Evolutionary conservation across 805 yeast species (phyloP).

Genomic region (Ogataea ganodermae): DNA sequence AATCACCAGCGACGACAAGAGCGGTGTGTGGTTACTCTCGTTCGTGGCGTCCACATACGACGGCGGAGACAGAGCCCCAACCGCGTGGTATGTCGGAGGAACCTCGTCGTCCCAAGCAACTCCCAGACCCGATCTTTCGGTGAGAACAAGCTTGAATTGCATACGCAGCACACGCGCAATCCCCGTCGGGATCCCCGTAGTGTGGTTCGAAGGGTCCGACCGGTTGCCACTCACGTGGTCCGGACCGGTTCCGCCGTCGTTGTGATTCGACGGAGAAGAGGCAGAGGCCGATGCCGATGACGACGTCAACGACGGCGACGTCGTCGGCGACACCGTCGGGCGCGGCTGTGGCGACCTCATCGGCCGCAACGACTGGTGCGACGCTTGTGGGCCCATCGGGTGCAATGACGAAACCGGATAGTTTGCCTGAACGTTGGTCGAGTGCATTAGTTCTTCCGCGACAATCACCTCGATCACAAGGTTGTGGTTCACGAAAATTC

Average conservation of each 20-base stretch:
- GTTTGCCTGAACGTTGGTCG: slow-evolving; percentile 23
- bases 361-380: not conserved
- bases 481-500: slow-evolving; percentile 74
- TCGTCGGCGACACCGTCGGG: not conserved
- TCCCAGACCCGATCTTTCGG: slow-evolving; percentile 93
- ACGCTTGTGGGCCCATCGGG: slow-evolving; percentile 10
- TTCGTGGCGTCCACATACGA: slow-evolving; percentile 51
- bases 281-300: slow-evolving; percentile 11
- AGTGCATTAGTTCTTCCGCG: slow-evolving; percentile 78
- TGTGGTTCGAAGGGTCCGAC: slow-evolving; percentile 30
- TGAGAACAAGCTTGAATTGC: slow-evolving; percentile 83
- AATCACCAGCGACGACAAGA: slow-evolving; percentile 24
- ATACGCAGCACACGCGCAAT: slow-evolving; percentile 91
- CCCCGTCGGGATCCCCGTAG: slow-evolving; percentile 82
- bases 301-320: slow-evolving; percentile 6
- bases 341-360: slow-evolving; percentile 24
- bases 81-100: slow-evolving; percentile 92
- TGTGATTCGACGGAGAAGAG: too few species aligned
- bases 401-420: slow-evolving; percentile 23
- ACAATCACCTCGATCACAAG: slow-evolving; percentile 87
- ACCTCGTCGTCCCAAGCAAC: slow-evolving; percentile 99
- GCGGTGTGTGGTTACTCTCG: slow-evolving; percentile 17
- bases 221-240: slow-evolving; percentile 32
- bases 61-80: slow-evolving; percentile 84
- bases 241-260: slow-evolving; percentile 35